Evolutionary conservation across 2,329 filamentous ascomycete species (phyloP).

Genomic region (Sphaerulina populicola): DNA sequence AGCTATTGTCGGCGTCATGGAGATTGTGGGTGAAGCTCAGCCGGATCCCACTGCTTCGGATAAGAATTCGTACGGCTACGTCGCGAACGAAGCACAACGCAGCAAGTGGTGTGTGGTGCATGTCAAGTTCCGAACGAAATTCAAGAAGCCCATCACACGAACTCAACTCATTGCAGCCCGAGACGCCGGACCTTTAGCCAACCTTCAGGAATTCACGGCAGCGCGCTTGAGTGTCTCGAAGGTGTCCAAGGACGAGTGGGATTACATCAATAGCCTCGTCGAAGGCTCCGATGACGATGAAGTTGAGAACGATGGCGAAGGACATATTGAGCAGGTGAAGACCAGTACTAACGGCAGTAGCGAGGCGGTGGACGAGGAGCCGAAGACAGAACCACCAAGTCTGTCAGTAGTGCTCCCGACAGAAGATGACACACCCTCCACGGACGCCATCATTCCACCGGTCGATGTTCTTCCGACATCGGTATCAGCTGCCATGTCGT

Average conservation of each 20-base stretch:
- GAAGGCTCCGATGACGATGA: constrained; percentile 21
- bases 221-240: constrained; percentile 72
- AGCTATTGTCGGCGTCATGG: constrained; percentile 59
- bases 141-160: constrained; percentile 59
- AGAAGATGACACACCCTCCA: constrained; percentile 10
- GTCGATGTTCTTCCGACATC: constrained; percentile 4
- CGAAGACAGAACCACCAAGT: constrained; percentile 29
- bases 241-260: constrained; percentile 58
- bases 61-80: constrained; percentile 69
- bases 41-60: constrained; percentile 70
- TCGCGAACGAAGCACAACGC: constrained; percentile 61
- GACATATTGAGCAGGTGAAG: too few species aligned
- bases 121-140: constrained; percentile 78
- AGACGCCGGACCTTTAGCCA: constrained; percentile 41
- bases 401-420: constrained; percentile 4
- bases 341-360: not conserved
- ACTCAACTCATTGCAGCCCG: constrained; percentile 60
- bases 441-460: constrained; percentile 12
- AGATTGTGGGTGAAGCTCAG: constrained; percentile 75
- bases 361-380: constrained; percentile 14
- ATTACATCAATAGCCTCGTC: constrained; percentile 43
- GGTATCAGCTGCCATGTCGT: constrained; percentile 5
- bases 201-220: constrained; percentile 77
- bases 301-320: not conserved
- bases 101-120: constrained; percentile 85